Evolutionary conservation across 2,329 filamentous ascomycete species (phyloP).

Genomic region (Celoporthe dispersa): DNA sequence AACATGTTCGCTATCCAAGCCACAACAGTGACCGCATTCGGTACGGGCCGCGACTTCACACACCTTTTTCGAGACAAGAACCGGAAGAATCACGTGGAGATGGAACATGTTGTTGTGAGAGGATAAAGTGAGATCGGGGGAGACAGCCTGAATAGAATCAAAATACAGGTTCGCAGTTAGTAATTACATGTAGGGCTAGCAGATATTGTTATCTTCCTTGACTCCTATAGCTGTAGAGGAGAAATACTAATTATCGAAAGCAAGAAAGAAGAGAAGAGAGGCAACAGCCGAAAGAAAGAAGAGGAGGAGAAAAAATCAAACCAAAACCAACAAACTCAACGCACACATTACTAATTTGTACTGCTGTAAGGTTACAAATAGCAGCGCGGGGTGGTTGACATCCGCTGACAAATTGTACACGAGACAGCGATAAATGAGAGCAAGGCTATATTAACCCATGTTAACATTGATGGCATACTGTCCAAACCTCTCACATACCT

Average conservation of each 20-base stretch:
- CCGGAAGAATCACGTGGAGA: background rate
- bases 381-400: background rate
- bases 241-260: background rate
- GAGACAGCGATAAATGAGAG: background rate
- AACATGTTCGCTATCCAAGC: constrained; percentile 12
- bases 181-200: background rate
- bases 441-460: too few species aligned
- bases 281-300: background rate
- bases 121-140: too few species aligned
- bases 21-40: constrained; percentile 13
- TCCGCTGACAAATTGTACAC: background rate
- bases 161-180: too few species aligned
- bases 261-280: background rate
- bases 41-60: constrained; percentile 15
- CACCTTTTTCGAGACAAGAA: background rate
- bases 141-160: too few species aligned
- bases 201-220: background rate
- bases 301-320: background rate
- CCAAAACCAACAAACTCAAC: background rate
- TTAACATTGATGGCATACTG: too few species aligned
- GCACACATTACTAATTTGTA: background rate
- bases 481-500: too few species aligned
- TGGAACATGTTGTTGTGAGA: too few species aligned
- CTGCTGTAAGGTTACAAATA: background rate
- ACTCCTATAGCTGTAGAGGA: background rate